These are phyloP conservation scores for Termitomyces sp. DNA, from an alignment of 768 basidiomycete species.

Conservation along the genomic window DNA sequence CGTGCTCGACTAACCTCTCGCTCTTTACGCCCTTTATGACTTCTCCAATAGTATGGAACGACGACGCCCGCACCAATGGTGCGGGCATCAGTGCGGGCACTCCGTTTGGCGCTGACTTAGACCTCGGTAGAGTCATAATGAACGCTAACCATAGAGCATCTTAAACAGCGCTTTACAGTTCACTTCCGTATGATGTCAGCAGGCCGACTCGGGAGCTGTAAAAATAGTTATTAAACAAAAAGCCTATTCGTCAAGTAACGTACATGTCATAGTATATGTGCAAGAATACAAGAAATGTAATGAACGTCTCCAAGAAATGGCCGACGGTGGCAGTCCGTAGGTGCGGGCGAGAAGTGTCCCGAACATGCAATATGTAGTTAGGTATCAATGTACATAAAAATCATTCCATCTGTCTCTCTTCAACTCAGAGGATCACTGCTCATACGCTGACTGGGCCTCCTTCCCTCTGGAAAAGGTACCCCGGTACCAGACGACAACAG, in stretches of 20 bases:
- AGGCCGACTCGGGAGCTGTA: background rate
- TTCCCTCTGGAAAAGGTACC: conserved; percentile 56
- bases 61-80: conserved; percentile 15
- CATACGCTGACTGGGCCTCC: conserved; percentile 24
- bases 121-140: conserved; percentile 20
- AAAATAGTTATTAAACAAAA: background rate
- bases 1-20: background rate
- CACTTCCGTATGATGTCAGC: conserved; percentile 14
- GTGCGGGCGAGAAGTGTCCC: conserved; percentile 2
- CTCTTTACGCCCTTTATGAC: conserved; percentile 7
- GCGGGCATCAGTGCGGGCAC: conserved; percentile 11
- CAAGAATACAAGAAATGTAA: conserved; percentile 3
- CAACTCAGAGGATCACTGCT: conserved; percentile 30
- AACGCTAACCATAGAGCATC: background rate
- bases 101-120: conserved; percentile 26
- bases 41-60: conserved; percentile 15
- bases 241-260: background rate
- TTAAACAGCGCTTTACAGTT: background rate
- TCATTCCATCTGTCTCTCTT: background rate
- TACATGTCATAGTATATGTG: conserved; percentile 2
- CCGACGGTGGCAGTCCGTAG: conserved; percentile 1
- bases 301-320: conserved; percentile 7
- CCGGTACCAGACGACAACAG: conserved; percentile 21
- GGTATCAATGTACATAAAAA: background rate
- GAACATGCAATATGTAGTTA: background rate